These are phyloP conservation scores for Paecilomyces formosus DNA, from an alignment of 2,329 filamentous ascomycete species.

Conservation along the genomic window DNA sequence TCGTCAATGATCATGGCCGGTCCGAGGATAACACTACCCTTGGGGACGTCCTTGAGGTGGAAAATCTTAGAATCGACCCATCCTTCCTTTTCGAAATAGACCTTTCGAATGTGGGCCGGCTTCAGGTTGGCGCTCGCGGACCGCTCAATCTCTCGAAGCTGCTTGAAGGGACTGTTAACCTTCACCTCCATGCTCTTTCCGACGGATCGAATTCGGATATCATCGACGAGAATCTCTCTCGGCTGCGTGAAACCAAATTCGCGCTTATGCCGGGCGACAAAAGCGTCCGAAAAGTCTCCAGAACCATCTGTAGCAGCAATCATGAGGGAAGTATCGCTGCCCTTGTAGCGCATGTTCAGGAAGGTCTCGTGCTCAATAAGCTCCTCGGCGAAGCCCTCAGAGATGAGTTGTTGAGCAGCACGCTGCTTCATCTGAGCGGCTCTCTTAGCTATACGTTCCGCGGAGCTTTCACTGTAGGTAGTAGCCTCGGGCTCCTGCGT, in stretches of 20 bases:
- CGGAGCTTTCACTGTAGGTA: conserved; percentile 10
- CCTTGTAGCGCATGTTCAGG: conserved; percentile 39
- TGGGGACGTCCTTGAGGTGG: conserved; percentile 15
- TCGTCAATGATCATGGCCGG: conserved; percentile 55
- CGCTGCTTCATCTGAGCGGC: conserved; percentile 21
- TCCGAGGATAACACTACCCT: conserved; percentile 16
- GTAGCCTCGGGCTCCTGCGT: conserved; percentile 25
- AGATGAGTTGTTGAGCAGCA: conserved; percentile 21
- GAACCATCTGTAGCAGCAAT: conserved; percentile 25
- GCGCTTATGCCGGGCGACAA: conserved; percentile 29
- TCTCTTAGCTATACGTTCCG: conserved; percentile 13
- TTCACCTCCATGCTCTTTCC: conserved; percentile 8
- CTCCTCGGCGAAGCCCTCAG: conserved; percentile 30
- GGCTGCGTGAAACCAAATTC: conserved; percentile 36
- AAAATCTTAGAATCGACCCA: conserved; percentile 21
- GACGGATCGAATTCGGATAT: conserved; percentile 27
- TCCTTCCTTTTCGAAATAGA: conserved; percentile 20
- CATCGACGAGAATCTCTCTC: conserved; percentile 34
- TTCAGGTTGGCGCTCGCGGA: conserved; percentile 4
- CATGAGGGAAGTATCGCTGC: conserved; percentile 38
- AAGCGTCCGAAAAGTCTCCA: conserved; percentile 29
- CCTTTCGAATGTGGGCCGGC: conserved; percentile 12
- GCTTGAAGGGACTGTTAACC: conserved; percentile 8
- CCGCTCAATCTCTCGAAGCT: conserved; percentile 12
- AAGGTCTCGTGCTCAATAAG: conserved; percentile 27